Evolutionary conservation across 345 rosid genomes (phyloP).

Genomic region (Acer campestre): DNA sequence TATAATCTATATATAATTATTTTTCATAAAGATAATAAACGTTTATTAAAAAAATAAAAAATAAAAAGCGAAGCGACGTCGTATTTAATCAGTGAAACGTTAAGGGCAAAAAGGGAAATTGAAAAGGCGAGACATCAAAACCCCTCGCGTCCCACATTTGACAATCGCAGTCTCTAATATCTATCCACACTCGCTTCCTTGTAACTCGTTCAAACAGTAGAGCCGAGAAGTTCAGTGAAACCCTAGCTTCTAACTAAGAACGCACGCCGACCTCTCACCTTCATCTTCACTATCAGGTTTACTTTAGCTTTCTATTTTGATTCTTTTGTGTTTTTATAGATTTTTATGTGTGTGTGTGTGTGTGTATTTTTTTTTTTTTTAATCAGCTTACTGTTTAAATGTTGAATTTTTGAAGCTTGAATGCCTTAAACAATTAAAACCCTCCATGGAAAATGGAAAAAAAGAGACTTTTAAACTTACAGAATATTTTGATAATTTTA

Average conservation of each 20-base stretch:
- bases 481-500: not conserved
- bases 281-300: conserved; percentile 9
- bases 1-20: too few species aligned
- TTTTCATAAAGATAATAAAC: too few species aligned
- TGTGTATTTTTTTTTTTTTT: not conserved
- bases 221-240: conserved; percentile 25
- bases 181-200: not conserved
- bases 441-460: not conserved
- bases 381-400: not conserved
- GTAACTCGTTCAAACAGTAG: conserved; percentile 6
- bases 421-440: not conserved
- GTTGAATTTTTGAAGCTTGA: not conserved
- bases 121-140: not conserved
- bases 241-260: not conserved
- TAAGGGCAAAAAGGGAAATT: not conserved
- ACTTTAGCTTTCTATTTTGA: too few species aligned
- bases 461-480: too few species aligned
- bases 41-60: too few species aligned
- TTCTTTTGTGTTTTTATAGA: too few species aligned
- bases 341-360: not conserved
- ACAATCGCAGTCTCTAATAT: not conserved
- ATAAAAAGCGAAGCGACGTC: not conserved
- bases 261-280: not conserved
- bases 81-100: not conserved
- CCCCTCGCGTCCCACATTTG: not conserved